Conservation (phyloP, 2,329 filamentous ascomycete genomes). For the Aspergillus sp. region DNA sequence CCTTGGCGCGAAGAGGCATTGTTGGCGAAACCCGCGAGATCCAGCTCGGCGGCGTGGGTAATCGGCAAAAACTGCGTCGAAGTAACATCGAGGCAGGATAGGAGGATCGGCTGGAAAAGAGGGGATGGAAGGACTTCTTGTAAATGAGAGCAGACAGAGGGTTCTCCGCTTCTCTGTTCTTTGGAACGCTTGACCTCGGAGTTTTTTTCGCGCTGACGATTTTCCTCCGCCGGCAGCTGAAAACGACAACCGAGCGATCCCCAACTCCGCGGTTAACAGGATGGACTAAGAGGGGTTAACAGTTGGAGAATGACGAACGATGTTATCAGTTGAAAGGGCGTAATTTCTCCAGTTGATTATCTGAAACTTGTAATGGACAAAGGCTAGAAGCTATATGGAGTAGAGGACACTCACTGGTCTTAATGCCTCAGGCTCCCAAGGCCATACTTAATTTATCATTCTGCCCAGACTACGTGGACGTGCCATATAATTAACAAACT, state of each 20-base stretch:
- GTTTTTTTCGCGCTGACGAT: slow-evolving; percentile 19
- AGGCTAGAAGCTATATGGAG: no score
- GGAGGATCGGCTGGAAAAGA: slow-evolving; percentile 8
- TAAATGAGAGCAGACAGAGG: background rate
- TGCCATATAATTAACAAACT: background rate
- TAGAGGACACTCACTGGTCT: no score
- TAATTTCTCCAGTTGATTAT: no score
- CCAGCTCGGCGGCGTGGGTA: slow-evolving; percentile 42
- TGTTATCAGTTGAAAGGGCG: no score
- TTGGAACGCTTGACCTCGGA: slow-evolving; percentile 25
- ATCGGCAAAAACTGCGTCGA: slow-evolving; percentile 33
- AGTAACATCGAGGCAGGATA: slow-evolving; percentile 39
- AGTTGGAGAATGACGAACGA: no score
- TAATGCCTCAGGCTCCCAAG: no score
- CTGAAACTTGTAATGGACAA: no score
- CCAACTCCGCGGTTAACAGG: slow-evolving; percentile 1
- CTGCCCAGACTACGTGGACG: no score
- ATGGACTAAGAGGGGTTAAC: no score
- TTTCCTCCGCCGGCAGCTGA: slow-evolving; percentile 12
- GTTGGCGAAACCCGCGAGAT: slow-evolving; percentile 39
- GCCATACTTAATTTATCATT: no score
- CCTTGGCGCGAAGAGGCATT: slow-evolving; percentile 81
- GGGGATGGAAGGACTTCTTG: slow-evolving; percentile 8
- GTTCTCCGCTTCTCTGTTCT: background rate
- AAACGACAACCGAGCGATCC: background rate